Evolutionary conservation across 305 asterid genomes (phyloP).

Genomic region (Rubia peregrina): DNA sequence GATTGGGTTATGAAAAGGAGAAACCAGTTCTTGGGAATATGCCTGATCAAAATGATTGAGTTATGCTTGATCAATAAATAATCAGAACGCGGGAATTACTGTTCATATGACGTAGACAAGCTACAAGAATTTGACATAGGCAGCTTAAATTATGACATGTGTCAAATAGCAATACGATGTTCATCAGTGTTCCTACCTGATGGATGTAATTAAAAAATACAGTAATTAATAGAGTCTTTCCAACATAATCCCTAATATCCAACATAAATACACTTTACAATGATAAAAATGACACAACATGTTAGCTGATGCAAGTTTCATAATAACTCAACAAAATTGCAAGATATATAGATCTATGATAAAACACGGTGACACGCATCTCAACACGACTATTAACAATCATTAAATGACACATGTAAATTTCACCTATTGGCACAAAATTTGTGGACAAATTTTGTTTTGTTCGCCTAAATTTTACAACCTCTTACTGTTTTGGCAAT

Average conservation of each 20-base stretch:
- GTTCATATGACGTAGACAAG: not conserved
- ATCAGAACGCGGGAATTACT: not conserved
- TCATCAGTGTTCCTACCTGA: not conserved
- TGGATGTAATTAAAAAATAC: not conserved
- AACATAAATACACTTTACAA: not conserved
- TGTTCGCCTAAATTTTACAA: too few relatives aligned
- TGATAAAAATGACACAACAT: not conserved
- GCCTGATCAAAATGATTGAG: not conserved
- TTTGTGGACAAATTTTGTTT: not conserved
- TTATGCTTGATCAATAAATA: not conserved
- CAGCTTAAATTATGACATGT: not conserved
- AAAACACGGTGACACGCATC: too few relatives aligned
- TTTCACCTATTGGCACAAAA: too few relatives aligned
- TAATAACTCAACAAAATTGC: not conserved
- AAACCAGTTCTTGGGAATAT: not conserved
- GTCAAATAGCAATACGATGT: not conserved
- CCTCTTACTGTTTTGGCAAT: not conserved
- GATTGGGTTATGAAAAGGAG: not conserved
- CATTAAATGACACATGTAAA: too few relatives aligned
- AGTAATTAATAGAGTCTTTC: not conserved
- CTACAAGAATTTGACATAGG: not conserved
- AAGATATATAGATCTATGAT: not conserved
- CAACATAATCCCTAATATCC: not conserved
- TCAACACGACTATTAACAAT: too few relatives aligned
- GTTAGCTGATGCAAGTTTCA: not conserved